phyloP scores from a whole-genome alignment of 768 basidiomycete genomes.

The Imleria badia region DNA sequence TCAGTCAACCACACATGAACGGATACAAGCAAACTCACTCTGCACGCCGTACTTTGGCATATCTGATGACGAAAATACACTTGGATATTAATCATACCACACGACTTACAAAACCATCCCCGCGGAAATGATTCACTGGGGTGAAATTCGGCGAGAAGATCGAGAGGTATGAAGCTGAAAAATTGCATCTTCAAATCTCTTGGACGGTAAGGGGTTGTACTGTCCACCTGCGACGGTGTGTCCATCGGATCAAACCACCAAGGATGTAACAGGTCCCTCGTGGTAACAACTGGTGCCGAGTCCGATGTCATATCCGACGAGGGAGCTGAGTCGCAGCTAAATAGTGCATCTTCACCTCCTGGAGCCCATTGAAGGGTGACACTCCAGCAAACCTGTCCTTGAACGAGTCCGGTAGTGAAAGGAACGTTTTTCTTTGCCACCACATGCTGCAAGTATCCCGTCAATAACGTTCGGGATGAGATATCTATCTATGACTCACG shows the following conservation, averaged over 20 bases:
- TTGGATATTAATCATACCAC: constrained; percentile 51
- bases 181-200: constrained; percentile 27
- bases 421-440: not conserved
- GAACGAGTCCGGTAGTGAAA: constrained; percentile 1
- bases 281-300: not conserved
- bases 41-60: constrained; percentile 43
- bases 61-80: constrained; percentile 44
- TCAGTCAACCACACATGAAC: constrained; percentile 7
- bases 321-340: not conserved
- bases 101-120: constrained; percentile 50
- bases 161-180: constrained; percentile 30
- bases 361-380: constrained; percentile 48
- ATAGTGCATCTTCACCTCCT: constrained; percentile 45
- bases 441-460: constrained; percentile 13
- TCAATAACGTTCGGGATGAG: not conserved
- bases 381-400: constrained; percentile 44
- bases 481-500: constrained; percentile 27
- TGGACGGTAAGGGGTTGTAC: constrained; percentile 19
- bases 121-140: constrained; percentile 37
- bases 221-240: not conserved
- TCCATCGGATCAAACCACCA: constrained; percentile 25
- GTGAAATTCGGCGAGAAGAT: constrained; percentile 30
- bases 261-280: constrained; percentile 9
- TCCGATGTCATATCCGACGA: not conserved
- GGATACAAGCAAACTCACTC: constrained; percentile 28